Conservation (phyloP, 495 filamentous ascomycete genomes). For the Tirmania nivea region DNA sequence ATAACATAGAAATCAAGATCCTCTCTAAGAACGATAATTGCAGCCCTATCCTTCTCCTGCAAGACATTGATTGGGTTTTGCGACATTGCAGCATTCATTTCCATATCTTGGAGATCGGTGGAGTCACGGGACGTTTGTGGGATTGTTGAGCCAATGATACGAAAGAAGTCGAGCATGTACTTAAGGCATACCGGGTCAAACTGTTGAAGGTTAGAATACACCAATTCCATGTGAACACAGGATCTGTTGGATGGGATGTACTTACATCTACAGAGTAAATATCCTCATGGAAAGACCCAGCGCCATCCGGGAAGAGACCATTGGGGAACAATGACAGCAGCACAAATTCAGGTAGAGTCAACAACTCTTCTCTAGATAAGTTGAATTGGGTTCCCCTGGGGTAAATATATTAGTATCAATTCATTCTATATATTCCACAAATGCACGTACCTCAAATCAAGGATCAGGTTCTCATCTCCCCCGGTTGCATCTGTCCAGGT, state of each 20-base stretch:
- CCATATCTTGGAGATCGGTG: slow-evolving; percentile 25
- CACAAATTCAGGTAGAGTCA: slow-evolving; percentile 92
- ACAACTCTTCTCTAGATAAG: slow-evolving; percentile 77
- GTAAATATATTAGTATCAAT: slow-evolving; percentile 17
- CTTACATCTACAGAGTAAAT: slow-evolving; percentile 92
- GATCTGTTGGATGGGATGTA: slow-evolving; percentile 8
- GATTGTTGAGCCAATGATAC: slow-evolving; percentile 81
- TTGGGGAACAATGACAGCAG: slow-evolving; percentile 97
- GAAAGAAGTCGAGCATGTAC: slow-evolving; percentile 99
- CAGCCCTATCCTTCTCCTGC: slow-evolving; percentile 50
- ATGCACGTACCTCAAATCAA: slow-evolving; percentile 49
- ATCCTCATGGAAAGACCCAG: slow-evolving; percentile 54
- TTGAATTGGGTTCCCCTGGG: slow-evolving; percentile 74
- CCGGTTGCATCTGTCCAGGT: slow-evolving; percentile 3
- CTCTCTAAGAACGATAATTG: slow-evolving; percentile 91
- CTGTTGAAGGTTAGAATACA: slow-evolving; percentile 31
- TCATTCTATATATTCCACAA: background rate
- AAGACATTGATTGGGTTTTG: slow-evolving; percentile 21
- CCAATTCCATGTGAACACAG: slow-evolving; percentile 3
- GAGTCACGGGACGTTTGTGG: slow-evolving; percentile 42
- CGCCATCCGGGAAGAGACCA: slow-evolving; percentile 88
- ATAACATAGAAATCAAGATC: slow-evolving; percentile 97
- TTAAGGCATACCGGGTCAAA: slow-evolving; percentile 90
- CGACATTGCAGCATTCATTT: slow-evolving; percentile 10
- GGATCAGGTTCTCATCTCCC: slow-evolving; percentile 83